A percentile compares a stretch with the other conserved stretches of the same genome.
Evolutionary conservation across 2,329 filamentous ascomycete genomes (phyloP).

Genomic region (Cyphellophora europaea): DNA sequence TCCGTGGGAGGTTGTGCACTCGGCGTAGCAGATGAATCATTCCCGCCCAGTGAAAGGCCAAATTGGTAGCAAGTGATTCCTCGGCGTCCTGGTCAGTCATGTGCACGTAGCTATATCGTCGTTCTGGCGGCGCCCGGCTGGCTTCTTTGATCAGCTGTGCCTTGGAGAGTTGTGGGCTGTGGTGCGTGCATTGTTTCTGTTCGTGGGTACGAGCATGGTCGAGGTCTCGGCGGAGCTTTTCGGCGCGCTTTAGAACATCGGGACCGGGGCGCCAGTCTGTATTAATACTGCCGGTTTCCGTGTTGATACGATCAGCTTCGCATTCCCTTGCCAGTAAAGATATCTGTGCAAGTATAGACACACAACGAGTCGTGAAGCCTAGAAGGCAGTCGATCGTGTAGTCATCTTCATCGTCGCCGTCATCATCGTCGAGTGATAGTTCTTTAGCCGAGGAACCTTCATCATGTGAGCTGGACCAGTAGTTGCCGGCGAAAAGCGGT

Average conservation of each 20-base stretch:
- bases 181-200: conserved; percentile 30
- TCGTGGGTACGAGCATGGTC: conserved; percentile 41
- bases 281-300: conserved; percentile 38
- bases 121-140: conserved; percentile 7
- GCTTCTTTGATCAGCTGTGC: conserved; percentile 12
- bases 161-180: conserved; percentile 19
- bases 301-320: conserved; percentile 54
- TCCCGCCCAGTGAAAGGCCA: conserved; percentile 71
- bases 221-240: conserved; percentile 52
- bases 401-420: conserved; percentile 48
- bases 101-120: conserved; percentile 30
- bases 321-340: conserved; percentile 62
- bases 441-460: conserved; percentile 16
- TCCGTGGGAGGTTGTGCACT: conserved; percentile 53
- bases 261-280: conserved; percentile 50
- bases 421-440: conserved; percentile 31
- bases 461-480: conserved; percentile 30
- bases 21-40: conserved; percentile 67
- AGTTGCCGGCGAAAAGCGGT: conserved; percentile 42
- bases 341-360: conserved; percentile 61
- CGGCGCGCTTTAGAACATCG: conserved; percentile 47
- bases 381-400: conserved; percentile 71
- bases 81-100: conserved; percentile 49
- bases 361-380: conserved; percentile 64
- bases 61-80: conserved; percentile 63